Base-by-base conservation (phyloP, 1,284 basidiomycete species). In the Trametes pubescens region DNA sequence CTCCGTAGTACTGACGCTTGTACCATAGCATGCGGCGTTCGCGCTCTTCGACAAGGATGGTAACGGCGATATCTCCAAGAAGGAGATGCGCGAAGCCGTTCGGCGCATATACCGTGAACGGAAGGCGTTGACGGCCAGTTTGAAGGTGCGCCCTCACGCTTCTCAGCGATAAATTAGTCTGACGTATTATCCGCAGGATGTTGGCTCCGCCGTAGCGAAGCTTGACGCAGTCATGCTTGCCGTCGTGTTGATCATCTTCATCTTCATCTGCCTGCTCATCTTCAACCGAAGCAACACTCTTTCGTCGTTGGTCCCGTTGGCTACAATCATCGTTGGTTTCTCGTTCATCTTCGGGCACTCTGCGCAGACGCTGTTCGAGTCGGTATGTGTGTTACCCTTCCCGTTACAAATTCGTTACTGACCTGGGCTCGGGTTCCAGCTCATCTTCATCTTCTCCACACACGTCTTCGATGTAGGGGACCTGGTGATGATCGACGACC, bases 331-430 rank as follows among this genome's bases (percentile, higher is more conserved):
- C 63, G 84, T 92, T 52, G 90, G 90, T 9, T 93, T 92, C 73
- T 92, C 90, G 11, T 93, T 93, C 78, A 84, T 92, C 65, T 95
- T 94, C 69, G 92, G 92, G 4, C 88, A 94, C 75, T 91, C 92
- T 8, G 93, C 93, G 9, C 90, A 92, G 72, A 90, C 88, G 3
- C 78, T 95, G 8, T 95, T 94, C 69, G 91, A 94, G 79, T 91
- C 90, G 60, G 89, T 90, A 67, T 56, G 86, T 76, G 46, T 13
- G 22, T 2, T 18, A 29, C 21, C 14, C 13, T 11, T n/a, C 7
- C 13, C 24, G n/a, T 2, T 14, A 24, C 4, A 10, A 22, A n/a
- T 1, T 14, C 21, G 13, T 11, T 13, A 24, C 37, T 21, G 32
- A 18, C 21, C 13, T 3, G 44, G 24, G 10, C 16, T 2, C 6